Base-by-base conservation (phyloP, 192 early-diverging fungal genomes). In the Lunasporangiospora selenospora region DNA sequence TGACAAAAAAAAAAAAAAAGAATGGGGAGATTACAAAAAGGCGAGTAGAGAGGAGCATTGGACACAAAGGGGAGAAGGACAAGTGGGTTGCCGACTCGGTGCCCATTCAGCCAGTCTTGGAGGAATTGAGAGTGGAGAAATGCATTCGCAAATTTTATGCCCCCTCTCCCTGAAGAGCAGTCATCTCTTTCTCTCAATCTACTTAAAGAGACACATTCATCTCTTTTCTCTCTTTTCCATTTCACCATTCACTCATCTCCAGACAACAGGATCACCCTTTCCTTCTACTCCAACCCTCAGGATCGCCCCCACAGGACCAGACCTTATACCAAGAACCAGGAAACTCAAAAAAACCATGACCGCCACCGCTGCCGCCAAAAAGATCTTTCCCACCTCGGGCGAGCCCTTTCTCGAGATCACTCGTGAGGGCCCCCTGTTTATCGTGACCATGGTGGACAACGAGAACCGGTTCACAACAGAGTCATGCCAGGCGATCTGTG, bases 401-500 rank as follows among this genome's bases (percentile, higher is more conserved):
- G n/a, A n/a, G n/a, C n/a, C n/a, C 3, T 42, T 19, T 42, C 41
- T 75, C 37, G 76, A 71, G 8, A 49, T 70, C 18, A 40, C 26
- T 21, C 37, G 46, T 15, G 76, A 77, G 39, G 79, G 71, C n/a
- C 49, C 70, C 16, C 57, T 89, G 21, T 89, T 88, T 30, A 61
- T 89, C 4, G 54, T 89, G 31, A 75, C 80, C 39, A 65, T 87
- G 53, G 77, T 77, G 75, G 75, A 84, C 40, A 79, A 78, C 23
- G 69, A 88, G 45, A 89, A 88, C 65, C 83, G 86, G 21, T 87
- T 89, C 58, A 84, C 76, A 3, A 55, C 62, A n/a, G 65, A 77
- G 47, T 85, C 83, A 55, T 73, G 82, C 38, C 13, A 38, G 3
- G 75, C 80, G 11, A 69, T 89, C n/a, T 65, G 64, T 34, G 45